Base-by-base conservation (phyloP, 306 rosid genomes). In the Quercus aquifolioides region DNA sequence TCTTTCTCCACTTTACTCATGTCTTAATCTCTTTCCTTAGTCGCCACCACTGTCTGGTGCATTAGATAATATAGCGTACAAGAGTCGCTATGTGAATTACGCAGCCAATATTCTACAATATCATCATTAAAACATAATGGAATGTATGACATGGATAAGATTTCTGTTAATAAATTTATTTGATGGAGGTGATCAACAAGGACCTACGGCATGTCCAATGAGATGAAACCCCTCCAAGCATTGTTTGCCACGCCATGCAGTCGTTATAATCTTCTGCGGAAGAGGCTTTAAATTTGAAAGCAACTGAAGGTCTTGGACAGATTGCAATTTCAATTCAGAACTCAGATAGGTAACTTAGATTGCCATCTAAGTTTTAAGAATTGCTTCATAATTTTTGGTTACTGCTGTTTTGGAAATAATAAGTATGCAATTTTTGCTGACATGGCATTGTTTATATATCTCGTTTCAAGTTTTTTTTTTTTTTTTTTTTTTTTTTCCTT, bases 11-110 rank as follows among this genome's bases (percentile, higher is more conserved):
- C 19, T 17, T 33, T 76, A 76, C 56, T 38, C 20, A 23, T 64
- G 72, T 21, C 83, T 11, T 71, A 71, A 84, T 90, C 87, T 83
- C 91, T 89, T 94, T 78, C 83, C 98, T 87, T 94, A 69, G 94
- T 90, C 96, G 96, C 81, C 94, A 90, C 86, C 81, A 78, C 74
- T 80, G 81, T 84, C 88, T 74, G 89, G 84, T 86, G 78, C 75
- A 54, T 79, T 79, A 35, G 77, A 82, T 46, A 63, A 73, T 71
- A 63, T 71, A 63, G 69, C 92, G 84, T 90, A 76, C 74, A 87
- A 87, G 77, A 77, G 70, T 77, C 82, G 85, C 57, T 58, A 58
- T 51, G 59, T 83, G 85, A 79, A 81, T 41, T 41, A 41, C 2
- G 85, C 63, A 67, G 77, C 19, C 78, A 55, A 46, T 41, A 41